Evolutionary conservation across 768 basidiomycete species (phyloP), one percentile per base, ranked within the genome.

Genomic region (Antrodiella citrinella): DNA sequence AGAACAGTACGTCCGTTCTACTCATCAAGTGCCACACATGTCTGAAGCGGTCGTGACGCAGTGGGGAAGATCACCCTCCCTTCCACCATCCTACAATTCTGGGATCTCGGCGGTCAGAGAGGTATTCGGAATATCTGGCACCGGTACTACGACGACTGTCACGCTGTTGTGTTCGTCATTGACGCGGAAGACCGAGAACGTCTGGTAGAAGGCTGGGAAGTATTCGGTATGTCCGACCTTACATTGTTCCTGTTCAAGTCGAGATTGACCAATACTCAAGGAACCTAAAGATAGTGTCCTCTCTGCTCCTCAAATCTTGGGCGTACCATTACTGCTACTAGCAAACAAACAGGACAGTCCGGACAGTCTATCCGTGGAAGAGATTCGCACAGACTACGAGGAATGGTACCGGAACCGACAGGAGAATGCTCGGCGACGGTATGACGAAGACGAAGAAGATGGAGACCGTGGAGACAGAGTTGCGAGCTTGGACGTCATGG

Each of bases 281-380:
- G 45, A 49, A 30, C 52, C 45, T 67, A 82, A 35, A 76, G 92
- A 96, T 59, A 75, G 80, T 5, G 92, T 97, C 4, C 79, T 96
- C 13, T 89, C 87, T 13, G 82, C 88, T 1, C 93, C 91, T 0
- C 86, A 91, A 58, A 92, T 94, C 24, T 81, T 97, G 21, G 85
- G 86, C 46, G 79, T 97, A 1, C 96, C 95, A 0, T 75, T 96
- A 2, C 74, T 99, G 4, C 80, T 99, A 9, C 76, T 97, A 15
- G 96, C 94, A 22, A 98, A 98, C 70, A 98, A 99, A 65, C 95
- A 97, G 65, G 96, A 98, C 57, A 80, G 77, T 2, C 83, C 86
- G 0, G 66, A 72, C 15, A 86, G 86, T 56, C 72, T 97, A 25
- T 86, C 90, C 0, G 89, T 93, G 0, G 84, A 91, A 46, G 91